A percentile compares a stretch with the other conserved stretches of the same genome.
Conservation (phyloP, 2,329 filamentous ascomycete species). For the Clonostachys rhizophaga region DNA sequence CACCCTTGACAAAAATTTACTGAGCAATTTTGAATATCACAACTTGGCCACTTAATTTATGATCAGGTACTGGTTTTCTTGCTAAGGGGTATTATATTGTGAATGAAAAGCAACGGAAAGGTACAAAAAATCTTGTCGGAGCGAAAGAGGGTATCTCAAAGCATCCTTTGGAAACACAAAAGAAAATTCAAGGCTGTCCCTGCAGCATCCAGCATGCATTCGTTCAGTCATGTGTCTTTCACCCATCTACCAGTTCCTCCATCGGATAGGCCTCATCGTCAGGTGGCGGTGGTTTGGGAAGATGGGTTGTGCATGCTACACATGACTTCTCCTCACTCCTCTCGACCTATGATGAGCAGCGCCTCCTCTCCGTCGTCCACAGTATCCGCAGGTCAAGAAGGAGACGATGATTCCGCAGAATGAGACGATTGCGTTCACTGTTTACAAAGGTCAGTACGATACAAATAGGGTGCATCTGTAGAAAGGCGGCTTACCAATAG, state of each 20-base stretch:
- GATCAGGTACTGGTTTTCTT: not conserved
- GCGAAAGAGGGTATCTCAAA: not conserved
- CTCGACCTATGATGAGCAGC: not conserved
- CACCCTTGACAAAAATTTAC: not conserved
- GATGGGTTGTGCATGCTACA: constrained; percentile 4
- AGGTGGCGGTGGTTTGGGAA: not conserved
- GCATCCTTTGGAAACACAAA: not conserved
- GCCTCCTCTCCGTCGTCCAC: constrained; percentile 12
- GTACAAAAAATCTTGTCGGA: not conserved
- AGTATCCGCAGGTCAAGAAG: constrained; percentile 54
- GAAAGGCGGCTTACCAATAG: constrained; percentile 33
- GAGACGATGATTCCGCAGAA: constrained; percentile 63
- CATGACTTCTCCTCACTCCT: not conserved
- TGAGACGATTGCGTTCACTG: constrained; percentile 58
- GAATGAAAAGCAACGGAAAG: no score
- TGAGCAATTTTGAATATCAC: not conserved
- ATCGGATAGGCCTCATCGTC: not conserved
- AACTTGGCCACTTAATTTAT: not conserved
- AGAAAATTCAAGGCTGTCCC: not conserved
- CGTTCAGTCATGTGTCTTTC: no score
- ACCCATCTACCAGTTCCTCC: constrained; percentile 2
- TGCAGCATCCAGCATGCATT: no score
- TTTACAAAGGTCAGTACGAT: no score
- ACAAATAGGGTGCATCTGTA: no score
- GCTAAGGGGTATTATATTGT: not conserved